A percentile compares a stretch with the other conserved stretches of the same genome.
phyloP scores from a whole-genome alignment of 169 alveolate species.

The Theileria parva region DNA sequence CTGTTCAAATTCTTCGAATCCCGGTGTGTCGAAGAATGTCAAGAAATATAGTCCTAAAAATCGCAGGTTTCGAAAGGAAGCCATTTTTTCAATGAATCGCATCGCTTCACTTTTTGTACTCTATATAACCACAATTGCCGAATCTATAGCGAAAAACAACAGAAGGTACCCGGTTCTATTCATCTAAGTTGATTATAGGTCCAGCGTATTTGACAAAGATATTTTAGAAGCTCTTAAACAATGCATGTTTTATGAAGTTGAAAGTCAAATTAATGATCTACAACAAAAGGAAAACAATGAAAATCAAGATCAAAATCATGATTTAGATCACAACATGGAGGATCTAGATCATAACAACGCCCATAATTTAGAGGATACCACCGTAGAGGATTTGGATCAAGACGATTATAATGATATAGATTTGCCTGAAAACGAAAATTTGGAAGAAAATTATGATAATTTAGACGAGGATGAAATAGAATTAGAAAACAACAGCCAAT shows the following conservation, averaged over 20 bases:
- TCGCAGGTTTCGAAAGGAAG: conserved; percentile 52
- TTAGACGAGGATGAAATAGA: conserved; percentile 70
- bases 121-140: conserved; percentile 54
- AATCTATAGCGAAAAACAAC: conserved; percentile 44
- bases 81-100: conserved; percentile 46
- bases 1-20: not conserved
- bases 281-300: not conserved
- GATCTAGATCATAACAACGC: not conserved
- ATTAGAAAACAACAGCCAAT: conserved; percentile 21
- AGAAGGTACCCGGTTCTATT: conserved; percentile 32
- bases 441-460: conserved; percentile 64
- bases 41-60: conserved; percentile 32
- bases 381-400: conserved; percentile 34
- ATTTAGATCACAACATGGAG: not conserved
- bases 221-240: conserved; percentile 50
- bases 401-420: not conserved
- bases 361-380: not conserved
- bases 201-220: conserved; percentile 54
- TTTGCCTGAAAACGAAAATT: not conserved
- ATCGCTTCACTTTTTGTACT: conserved; percentile 64
- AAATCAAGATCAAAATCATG: conserved; percentile 2
- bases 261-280: conserved; percentile 30
- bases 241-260: conserved; percentile 55
- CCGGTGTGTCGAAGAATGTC: conserved; percentile 18
- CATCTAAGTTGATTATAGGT: conserved; percentile 1